A percentile compares a stretch with the other conserved stretches of the same genome.
Conservation (phyloP, 2,329 filamentous ascomycete genomes). For the Chaetomium sp. region DNA sequence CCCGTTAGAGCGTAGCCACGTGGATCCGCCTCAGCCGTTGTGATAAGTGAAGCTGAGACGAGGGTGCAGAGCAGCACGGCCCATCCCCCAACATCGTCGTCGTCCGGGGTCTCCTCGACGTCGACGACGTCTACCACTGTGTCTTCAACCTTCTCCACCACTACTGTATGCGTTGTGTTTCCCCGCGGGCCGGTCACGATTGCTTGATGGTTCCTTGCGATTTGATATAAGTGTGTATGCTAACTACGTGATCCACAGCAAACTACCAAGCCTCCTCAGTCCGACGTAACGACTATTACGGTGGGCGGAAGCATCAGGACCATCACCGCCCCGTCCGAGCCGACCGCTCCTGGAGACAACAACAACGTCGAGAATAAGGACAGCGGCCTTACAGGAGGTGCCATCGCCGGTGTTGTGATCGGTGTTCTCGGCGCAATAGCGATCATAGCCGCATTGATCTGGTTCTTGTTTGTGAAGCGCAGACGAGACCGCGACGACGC, state of each 20-base stretch:
- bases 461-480: slow-evolving; percentile 28
- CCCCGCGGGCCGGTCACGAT: slow-evolving; percentile 10
- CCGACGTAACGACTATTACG: slow-evolving; percentile 47
- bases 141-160: slow-evolving; percentile 28
- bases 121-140: slow-evolving; percentile 23
- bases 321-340: slow-evolving; percentile 45
- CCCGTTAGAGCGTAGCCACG: not conserved
- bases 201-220: not conserved
- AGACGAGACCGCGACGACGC: slow-evolving; percentile 39
- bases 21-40: slow-evolving; percentile 1
- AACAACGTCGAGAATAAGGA: slow-evolving; percentile 13
- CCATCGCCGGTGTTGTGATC: slow-evolving; percentile 47
- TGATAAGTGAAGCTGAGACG: slow-evolving; percentile 25
- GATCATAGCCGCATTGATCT: slow-evolving; percentile 35
- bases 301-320: slow-evolving; percentile 47
- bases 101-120: slow-evolving; percentile 21
- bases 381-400: slow-evolving; percentile 38
- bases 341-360: slow-evolving; percentile 17
- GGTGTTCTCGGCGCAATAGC: slow-evolving; percentile 31
- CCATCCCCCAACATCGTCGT: slow-evolving; percentile 31
- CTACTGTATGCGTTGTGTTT: slow-evolving; percentile 33
- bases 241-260: slow-evolving; percentile 1
- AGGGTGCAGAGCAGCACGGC: slow-evolving; percentile 32
- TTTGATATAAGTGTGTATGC: not conserved
- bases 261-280: slow-evolving; percentile 27